Evolutionary conservation across 768 basidiomycete genomes (phyloP), one percentile per base, ranked within the genome.

Genomic region (Lactarius quietus): DNA sequence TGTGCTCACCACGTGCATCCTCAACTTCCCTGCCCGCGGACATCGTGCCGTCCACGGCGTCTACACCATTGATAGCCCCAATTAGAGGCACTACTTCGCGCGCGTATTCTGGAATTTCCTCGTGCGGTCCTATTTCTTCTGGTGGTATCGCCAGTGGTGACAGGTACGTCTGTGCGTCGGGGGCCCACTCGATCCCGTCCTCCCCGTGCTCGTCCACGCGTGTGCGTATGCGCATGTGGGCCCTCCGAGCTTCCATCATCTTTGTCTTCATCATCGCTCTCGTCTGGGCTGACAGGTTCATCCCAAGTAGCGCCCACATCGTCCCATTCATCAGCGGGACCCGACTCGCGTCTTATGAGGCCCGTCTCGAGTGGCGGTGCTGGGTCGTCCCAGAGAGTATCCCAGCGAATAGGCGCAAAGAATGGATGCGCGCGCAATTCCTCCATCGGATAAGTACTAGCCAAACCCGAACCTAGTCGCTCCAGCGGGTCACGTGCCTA

Each of bases 361-460:
- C 89, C 89, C 17, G 82, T 75, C 73, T 84, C 83, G 14, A 89
- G 77, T 0, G 75, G 75, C 26, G 90, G 90, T 6, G 82, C 79
- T 7, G 83, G 77, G n/a, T 79, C 79, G 0, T 79, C 84, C 90
- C 90, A 92, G 4, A 92, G 77, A 0, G 76, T 79, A 12, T 78
- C 75, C 90, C 90, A 92, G 58, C 80, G 76, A 60, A 89, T 78
- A 20, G 75, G 67, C n/a, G 77, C 74, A 63, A 92, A 86, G 72
- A 90, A 92, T 0, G 82, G 78, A 69, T 91, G 89, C 10, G 74
- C 71, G 4, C 86, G 82, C 53, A 92, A 79, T 12, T 81, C 80
- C 53, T 74, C 69, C 76, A 78, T 79, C 62, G 76, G 79, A 70
- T 74, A 77, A 29, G 64, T 60, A 63, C 69, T 75, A 28, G 77